phyloP scores from a whole-genome alignment of 1,284 basidiomycete genomes.

The Fistulina hepatica region DNA sequence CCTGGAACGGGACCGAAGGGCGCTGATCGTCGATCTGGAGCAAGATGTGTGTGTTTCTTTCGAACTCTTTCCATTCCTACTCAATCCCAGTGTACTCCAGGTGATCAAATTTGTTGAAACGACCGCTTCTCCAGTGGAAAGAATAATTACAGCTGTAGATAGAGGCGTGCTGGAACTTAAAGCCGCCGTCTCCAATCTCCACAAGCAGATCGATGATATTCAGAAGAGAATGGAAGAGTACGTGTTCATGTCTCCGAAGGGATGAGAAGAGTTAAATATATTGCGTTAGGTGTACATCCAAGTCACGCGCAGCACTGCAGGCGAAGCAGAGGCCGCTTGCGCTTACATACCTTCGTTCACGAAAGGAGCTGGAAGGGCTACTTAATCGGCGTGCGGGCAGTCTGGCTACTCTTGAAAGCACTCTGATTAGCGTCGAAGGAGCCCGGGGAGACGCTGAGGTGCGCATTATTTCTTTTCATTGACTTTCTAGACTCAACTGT shows the following conservation, averaged over 20 bases:
- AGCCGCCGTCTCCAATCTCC: slow-evolving; percentile 51
- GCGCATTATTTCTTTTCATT: slow-evolving; percentile 13
- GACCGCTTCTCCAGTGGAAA: slow-evolving; percentile 23
- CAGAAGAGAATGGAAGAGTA: slow-evolving; percentile 63
- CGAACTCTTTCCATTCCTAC: slow-evolving; percentile 1
- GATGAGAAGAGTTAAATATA: slow-evolving; percentile 2
- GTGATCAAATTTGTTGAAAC: slow-evolving; percentile 63
- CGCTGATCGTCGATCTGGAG: slow-evolving; percentile 42
- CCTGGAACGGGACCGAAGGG: slow-evolving; percentile 64
- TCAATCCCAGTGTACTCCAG: slow-evolving; percentile 27
- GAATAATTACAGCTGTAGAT: slow-evolving; percentile 60
- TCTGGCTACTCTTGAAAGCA: slow-evolving; percentile 63
- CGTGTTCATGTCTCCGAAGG: slow-evolving; percentile 16
- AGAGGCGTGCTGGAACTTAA: slow-evolving; percentile 66
- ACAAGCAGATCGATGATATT: slow-evolving; percentile 53
- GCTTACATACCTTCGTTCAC: slow-evolving; percentile 63
- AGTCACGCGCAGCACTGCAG: slow-evolving; percentile 53
- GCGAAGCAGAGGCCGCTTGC: slow-evolving; percentile 67
- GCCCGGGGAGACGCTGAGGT: slow-evolving; percentile 86
- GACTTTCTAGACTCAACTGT: slow-evolving; percentile 3
- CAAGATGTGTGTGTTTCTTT: slow-evolving; percentile 39
- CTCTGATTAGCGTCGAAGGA: slow-evolving; percentile 75
- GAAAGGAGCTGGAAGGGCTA: slow-evolving; percentile 73
- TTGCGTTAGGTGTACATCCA: slow-evolving; percentile 46
- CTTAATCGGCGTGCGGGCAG: slow-evolving; percentile 66